Conservation (phyloP, 1,284 basidiomycete species). For the Melanopsichium pennsylvanicum region DNA sequence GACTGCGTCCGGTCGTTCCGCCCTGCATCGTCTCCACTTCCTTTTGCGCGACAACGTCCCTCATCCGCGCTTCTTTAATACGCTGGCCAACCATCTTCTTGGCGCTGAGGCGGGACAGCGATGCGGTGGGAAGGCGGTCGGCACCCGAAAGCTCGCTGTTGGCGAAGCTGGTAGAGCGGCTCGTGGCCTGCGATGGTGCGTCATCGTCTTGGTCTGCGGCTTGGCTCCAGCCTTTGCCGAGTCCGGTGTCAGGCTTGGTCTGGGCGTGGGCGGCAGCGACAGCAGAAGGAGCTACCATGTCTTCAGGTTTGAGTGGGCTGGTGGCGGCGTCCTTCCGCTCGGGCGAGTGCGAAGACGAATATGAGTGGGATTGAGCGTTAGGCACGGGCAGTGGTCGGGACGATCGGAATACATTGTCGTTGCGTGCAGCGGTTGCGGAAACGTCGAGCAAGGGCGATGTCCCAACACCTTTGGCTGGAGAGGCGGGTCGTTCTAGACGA, state of each 20-base stretch:
- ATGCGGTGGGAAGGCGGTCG: slow-evolving; percentile 49
- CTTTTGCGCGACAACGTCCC: slow-evolving; percentile 36
- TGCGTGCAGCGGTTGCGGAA: neutral
- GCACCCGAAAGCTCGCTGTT: slow-evolving; percentile 15
- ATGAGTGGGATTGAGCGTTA: slow-evolving; percentile 13
- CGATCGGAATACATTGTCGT: slow-evolving; percentile 10
- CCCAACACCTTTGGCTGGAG: slow-evolving; percentile 21
- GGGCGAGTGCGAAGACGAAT: slow-evolving; percentile 10
- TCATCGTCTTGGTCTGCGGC: slow-evolving; percentile 9
- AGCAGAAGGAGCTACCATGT: slow-evolving; percentile 17
- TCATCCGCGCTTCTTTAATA: slow-evolving; percentile 54
- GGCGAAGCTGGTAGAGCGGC: slow-evolving; percentile 18
- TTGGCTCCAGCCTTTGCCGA: slow-evolving; percentile 28
- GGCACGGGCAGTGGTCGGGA: slow-evolving; percentile 33
- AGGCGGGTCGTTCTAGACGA: slow-evolving; percentile 23
- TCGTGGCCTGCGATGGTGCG: slow-evolving; percentile 9
- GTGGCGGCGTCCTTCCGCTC: slow-evolving; percentile 46
- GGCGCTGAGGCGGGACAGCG: slow-evolving; percentile 52
- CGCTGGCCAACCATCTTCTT: slow-evolving; percentile 58
- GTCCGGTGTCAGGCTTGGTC: slow-evolving; percentile 12
- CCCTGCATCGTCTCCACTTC: slow-evolving; percentile 31
- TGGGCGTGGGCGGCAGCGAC: slow-evolving; percentile 6
- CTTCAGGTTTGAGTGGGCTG: slow-evolving; percentile 45
- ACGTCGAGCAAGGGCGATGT: slow-evolving; percentile 5
- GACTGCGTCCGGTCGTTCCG: slow-evolving; percentile 20